phyloP scores from a whole-genome alignment of 768 basidiomycete genomes.

The Lactifluus rugatus region DNA sequence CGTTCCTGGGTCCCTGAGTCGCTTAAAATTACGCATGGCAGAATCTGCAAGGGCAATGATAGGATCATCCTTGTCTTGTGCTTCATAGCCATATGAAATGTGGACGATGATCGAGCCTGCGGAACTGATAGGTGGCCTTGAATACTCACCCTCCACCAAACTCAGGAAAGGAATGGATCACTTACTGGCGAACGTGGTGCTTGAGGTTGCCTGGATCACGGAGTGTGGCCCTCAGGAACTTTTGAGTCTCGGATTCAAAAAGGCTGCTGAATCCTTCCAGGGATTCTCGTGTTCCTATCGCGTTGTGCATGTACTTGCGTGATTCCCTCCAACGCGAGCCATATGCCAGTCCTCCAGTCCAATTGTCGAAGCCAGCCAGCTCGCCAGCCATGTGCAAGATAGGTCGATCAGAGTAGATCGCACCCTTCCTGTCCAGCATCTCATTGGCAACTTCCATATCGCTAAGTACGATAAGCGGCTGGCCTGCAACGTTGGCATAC shows the following conservation, averaged over 20 bases:
- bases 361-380: neutral
- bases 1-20: constrained; percentile 23
- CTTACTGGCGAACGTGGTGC: constrained; percentile 1
- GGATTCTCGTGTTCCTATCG: constrained; percentile 9
- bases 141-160: neutral
- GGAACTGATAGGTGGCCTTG: neutral
- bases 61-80: constrained; percentile 1
- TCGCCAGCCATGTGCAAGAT: constrained; percentile 9
- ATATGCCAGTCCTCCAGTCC: neutral
- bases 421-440: constrained; percentile 7
- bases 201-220: neutral
- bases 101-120: constrained; percentile 20
- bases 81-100: constrained; percentile 22
- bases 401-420: constrained; percentile 8
- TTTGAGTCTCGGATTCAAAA: constrained; percentile 4
- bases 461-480: constrained; percentile 2
- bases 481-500: neutral
- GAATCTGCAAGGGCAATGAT: constrained; percentile 9
- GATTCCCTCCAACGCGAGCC: neutral
- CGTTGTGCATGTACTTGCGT: constrained; percentile 7
- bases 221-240: neutral
- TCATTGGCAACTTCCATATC: constrained; percentile 2
- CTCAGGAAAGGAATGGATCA: neutral
- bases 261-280: neutral
- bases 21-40: constrained; percentile 8